phyloP scores from a whole-genome alignment of 306 rosid species.

The Glycyrrhiza uralensis region DNA sequence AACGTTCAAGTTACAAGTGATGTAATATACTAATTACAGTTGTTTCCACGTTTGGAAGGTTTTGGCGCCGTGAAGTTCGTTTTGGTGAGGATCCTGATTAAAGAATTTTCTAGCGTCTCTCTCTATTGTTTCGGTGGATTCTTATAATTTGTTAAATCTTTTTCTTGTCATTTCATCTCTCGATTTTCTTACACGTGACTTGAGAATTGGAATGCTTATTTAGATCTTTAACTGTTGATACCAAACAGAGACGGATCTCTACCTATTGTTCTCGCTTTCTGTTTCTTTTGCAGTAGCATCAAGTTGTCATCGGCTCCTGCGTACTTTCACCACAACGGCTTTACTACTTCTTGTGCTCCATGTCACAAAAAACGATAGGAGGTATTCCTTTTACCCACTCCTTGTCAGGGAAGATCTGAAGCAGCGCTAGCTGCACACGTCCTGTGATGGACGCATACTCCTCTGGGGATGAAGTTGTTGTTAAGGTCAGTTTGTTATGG shows the following conservation, averaged over 20 bases:
- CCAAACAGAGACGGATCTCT: slow-evolving; percentile 76
- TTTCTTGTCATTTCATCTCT: neutral
- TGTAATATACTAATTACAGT: slow-evolving; percentile 8
- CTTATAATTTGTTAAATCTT: slow-evolving; percentile 30
- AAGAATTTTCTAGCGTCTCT: slow-evolving; percentile 55
- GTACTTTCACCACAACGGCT: slow-evolving; percentile 54
- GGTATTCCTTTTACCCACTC: slow-evolving; percentile 50
- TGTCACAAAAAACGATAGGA: slow-evolving; percentile 45
- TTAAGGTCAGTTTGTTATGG: slow-evolving; percentile 53
- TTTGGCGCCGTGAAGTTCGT: slow-evolving; percentile 71
- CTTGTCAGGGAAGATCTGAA: slow-evolving; percentile 82
- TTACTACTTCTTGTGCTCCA: slow-evolving; percentile 30
- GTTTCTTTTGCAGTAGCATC: slow-evolving; percentile 82
- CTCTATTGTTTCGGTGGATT: slow-evolving; percentile 59
- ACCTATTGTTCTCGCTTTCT: slow-evolving; percentile 59
- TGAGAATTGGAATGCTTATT: slow-evolving; percentile 46
- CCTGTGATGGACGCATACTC: slow-evolving; percentile 68
- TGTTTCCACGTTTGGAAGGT: slow-evolving; percentile 54
- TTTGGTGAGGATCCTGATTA: slow-evolving; percentile 94
- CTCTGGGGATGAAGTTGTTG: slow-evolving; percentile 72
- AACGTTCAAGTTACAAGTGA: neutral
- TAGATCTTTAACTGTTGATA: slow-evolving; percentile 20
- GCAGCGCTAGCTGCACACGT: slow-evolving; percentile 59
- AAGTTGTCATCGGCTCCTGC: slow-evolving; percentile 36
- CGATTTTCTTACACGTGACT: neutral